Conservation (phyloP, 139 green algal species). For the Auxenochlorella protothecoides region DNA sequence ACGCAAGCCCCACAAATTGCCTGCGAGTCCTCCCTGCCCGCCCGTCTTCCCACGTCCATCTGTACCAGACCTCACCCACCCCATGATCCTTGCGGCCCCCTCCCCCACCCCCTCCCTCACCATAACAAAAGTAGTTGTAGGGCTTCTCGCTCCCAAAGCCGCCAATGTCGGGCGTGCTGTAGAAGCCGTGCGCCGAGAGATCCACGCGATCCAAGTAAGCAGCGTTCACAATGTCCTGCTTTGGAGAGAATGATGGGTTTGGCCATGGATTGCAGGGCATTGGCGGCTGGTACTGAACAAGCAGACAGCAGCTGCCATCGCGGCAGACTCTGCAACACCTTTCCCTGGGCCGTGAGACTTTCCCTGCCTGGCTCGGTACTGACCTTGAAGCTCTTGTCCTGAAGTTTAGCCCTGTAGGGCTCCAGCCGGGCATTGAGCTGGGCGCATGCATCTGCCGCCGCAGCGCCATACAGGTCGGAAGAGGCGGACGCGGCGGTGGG, state of each 20-base stretch:
- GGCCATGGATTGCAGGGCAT: no score
- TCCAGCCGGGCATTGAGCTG: slow-evolving; percentile 72
- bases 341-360: background rate
- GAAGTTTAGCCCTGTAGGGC: slow-evolving; percentile 33
- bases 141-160: slow-evolving; percentile 62
- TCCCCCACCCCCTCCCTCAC: background rate
- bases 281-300: no score
- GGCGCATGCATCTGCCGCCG: slow-evolving; percentile 79
- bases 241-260: background rate
- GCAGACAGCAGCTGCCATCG: no score
- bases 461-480: slow-evolving; percentile 87
- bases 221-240: slow-evolving; percentile 45
- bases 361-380: background rate
- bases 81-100: no score
- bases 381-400: slow-evolving; percentile 21
- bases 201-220: slow-evolving; percentile 83
- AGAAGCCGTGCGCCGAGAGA: slow-evolving; percentile 90
- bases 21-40: no score
- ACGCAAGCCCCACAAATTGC: background rate
- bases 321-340: no score
- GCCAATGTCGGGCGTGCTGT: slow-evolving; percentile 81
- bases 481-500: slow-evolving; percentile 84
- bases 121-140: slow-evolving; percentile 88
- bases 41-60: no score
- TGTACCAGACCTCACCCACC: no score